These are phyloP conservation scores for Nymphaea colorata DNA, from an alignment of 164 flowering plant genomes.

Conservation along the genomic window DNA sequence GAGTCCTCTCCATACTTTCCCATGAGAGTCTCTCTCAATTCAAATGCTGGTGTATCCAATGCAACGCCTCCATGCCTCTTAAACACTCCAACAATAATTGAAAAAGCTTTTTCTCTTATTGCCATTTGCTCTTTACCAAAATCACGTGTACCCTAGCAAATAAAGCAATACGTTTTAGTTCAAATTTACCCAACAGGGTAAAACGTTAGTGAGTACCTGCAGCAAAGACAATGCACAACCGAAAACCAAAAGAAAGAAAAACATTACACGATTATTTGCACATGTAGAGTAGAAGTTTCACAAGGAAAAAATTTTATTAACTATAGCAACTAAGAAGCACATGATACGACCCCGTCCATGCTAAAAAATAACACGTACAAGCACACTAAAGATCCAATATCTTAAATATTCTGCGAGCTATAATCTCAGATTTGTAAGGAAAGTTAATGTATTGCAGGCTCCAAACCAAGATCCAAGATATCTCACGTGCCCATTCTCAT, in stretches of 20 bases:
- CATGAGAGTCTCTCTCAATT: slow-evolving; percentile 88
- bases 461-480: too few species aligned
- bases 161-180: not conserved
- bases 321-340: too few species aligned
- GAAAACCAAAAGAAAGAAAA: not conserved
- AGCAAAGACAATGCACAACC: not conserved
- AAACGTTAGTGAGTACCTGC: not conserved
- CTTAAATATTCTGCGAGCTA: too few species aligned
- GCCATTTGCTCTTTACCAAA: slow-evolving; percentile 96
- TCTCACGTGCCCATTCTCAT: too few species aligned
- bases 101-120: slow-evolving; percentile 67
- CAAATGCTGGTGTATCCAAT: slow-evolving; percentile 91
- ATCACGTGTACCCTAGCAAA: slow-evolving; percentile 82
- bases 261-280: too few species aligned
- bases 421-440: too few species aligned
- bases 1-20: slow-evolving; percentile 99
- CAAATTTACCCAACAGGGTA: not conserved
- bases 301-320: too few species aligned
- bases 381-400: too few species aligned
- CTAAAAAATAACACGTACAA: too few species aligned
- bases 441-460: too few species aligned
- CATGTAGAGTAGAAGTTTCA: too few species aligned
- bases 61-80: slow-evolving; percentile 85
- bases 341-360: too few species aligned
- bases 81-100: slow-evolving; percentile 58